Percentiles rank a stretch among this genome's conserved stretches.
These are phyloP conservation scores for Heliocybe sulcata DNA, from an alignment of 1,284 basidiomycete genomes.

Conservation along the genomic window DNA sequence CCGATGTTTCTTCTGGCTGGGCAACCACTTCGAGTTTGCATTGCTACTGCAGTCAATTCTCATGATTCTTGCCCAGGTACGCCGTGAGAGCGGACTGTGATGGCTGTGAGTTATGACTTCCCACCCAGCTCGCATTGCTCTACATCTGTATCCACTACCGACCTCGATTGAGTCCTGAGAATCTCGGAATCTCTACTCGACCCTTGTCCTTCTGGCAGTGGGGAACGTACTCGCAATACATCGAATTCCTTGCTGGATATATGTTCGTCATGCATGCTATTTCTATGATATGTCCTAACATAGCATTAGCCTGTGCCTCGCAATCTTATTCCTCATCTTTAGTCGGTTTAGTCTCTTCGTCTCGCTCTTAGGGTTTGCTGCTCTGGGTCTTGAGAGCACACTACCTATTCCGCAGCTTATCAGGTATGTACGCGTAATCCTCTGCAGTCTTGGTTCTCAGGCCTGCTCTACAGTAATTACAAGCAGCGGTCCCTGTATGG, in stretches of 20 bases:
- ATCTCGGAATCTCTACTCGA: slow-evolving; percentile 49
- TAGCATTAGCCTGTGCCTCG: slow-evolving; percentile 49
- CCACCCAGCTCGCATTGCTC: slow-evolving; percentile 54
- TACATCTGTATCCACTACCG: slow-evolving; percentile 75
- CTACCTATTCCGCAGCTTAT: slow-evolving; percentile 77
- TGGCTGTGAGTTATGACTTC: slow-evolving; percentile 1
- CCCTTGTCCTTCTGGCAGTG: slow-evolving; percentile 85
- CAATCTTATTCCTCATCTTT: slow-evolving; percentile 71
- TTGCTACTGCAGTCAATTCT: slow-evolving; percentile 72
- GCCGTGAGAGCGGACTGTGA: slow-evolving; percentile 9
- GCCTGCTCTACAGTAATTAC: slow-evolving; percentile 46
- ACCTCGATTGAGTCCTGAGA: slow-evolving; percentile 51
- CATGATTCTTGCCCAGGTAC: slow-evolving; percentile 77
- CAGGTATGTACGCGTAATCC: slow-evolving; percentile 34
- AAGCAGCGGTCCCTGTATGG: slow-evolving; percentile 75
- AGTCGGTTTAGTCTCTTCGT: slow-evolving; percentile 60
- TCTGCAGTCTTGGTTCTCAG: background rate
- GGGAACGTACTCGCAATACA: slow-evolving; percentile 67
- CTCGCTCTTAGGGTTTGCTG: slow-evolving; percentile 67
- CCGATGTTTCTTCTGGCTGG: slow-evolving; percentile 85
- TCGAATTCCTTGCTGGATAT: slow-evolving; percentile 77
- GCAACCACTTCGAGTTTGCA: slow-evolving; percentile 71
- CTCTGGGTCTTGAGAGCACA: slow-evolving; percentile 75
- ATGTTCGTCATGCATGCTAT: slow-evolving; percentile 40
- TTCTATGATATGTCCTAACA: background rate